Base-by-base conservation (phyloP, 805 yeast genomes). In the Ogataea methanolica region DNA sequence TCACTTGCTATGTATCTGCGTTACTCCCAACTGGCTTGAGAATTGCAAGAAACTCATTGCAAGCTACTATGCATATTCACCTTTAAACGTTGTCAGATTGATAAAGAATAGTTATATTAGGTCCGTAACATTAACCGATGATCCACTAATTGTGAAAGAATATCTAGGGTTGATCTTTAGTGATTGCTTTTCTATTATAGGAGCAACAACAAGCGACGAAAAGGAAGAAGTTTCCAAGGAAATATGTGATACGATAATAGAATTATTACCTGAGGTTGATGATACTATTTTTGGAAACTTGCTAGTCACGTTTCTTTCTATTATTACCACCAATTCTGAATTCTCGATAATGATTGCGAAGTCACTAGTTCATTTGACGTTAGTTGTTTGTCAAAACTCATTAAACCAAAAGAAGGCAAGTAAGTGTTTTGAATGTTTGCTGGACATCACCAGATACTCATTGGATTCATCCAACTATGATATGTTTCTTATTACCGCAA, bases 1-100 rank as follows among this genome's bases (percentile, higher is more conserved):
- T 12, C 77, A 78, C 44, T 72, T 75, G 45, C 57, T 74, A 31
- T 84, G 91, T 57, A 71, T 82, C 2, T 76, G 80, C 11, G 59
- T 81, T 6, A 63, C 75, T 31, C 67, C 74, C 0, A 61, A 70
- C 8, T 84, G 90, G 87, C 65, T 66, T 41, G 69, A 63, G 2
- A 77, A 78, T 51, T 66, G 79, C 37, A 60, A 62, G 6, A 61
- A 64, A 31, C 54, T 84, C 2, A 60, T 83, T 34, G 65, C 69
- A n/a, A 65, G 69, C 6, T 81, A 37, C 53, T 40, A 56, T 52
- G 38, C 23, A 38, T 2, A 78, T 56, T 74, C 68, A 58, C 63
- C 56, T 59, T 58, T 31, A 45, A 52, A 33, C 39, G 57, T 44
- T 33, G 47, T 45, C 45, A 46, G 44, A 31, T 55, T 63, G 1